Evolutionary conservation across 2,329 filamentous ascomycete genomes (phyloP).

Genomic region (Dryadomyces quercus-mongolicae): DNA sequence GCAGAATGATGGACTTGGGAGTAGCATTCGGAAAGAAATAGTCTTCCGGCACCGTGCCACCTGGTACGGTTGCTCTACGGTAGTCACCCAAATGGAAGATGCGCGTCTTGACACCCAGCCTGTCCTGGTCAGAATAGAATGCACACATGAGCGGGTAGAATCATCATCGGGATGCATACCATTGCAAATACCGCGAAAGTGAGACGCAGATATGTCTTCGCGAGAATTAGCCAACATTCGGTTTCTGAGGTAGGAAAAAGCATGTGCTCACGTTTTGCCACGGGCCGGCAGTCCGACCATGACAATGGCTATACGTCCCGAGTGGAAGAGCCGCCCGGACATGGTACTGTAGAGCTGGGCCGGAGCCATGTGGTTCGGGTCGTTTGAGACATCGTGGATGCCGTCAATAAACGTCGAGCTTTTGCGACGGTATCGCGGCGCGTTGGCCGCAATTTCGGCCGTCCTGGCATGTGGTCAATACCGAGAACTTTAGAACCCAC

Average conservation of each 20-base stretch:
- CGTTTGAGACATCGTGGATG: constrained; percentile 84
- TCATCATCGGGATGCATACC: constrained; percentile 27
- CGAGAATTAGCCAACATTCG: background rate
- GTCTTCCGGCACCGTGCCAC: constrained; percentile 79
- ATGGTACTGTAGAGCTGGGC: constrained; percentile 98
- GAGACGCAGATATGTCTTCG: constrained; percentile 85
- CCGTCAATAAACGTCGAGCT: constrained; percentile 96
- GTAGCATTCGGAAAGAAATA: constrained; percentile 97
- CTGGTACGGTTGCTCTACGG: constrained; percentile 77
- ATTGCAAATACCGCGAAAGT: constrained; percentile 84
- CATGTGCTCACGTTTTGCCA: constrained; percentile 68
- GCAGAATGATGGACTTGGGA: constrained; percentile 78
- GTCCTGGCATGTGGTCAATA: constrained; percentile 46
- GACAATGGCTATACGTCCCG: constrained; percentile 90
- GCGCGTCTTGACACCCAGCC: constrained; percentile 93
- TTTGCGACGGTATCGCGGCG: constrained; percentile 77
- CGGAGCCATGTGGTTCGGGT: constrained; percentile 63
- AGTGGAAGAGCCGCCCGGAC: constrained; percentile 93
- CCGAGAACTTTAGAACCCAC: background rate
- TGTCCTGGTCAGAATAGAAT: constrained; percentile 17
- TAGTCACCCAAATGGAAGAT: constrained; percentile 98
- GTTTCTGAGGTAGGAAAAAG: background rate
- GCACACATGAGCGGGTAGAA: no score
- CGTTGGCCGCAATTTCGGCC: constrained; percentile 82
- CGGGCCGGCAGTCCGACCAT: constrained; percentile 91